A percentile compares a stretch with the other conserved stretches of the same genome.
Conservation (phyloP, 2,329 filamentous ascomycete genomes). For the Exophiala dermatitidis region DNA sequence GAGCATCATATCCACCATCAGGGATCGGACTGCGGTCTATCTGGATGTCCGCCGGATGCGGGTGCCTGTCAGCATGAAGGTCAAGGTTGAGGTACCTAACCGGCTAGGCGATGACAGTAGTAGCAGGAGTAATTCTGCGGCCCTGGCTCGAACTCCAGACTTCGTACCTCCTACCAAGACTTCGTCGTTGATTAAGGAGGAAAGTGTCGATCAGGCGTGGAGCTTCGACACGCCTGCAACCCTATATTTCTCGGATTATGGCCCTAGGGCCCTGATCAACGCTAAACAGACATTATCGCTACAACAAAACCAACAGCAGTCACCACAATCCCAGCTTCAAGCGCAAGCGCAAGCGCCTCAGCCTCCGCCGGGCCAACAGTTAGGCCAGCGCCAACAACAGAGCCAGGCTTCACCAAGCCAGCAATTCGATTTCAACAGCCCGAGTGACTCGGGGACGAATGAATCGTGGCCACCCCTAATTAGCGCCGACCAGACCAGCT, state of each 20-base stretch:
- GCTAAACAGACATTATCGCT: not conserved
- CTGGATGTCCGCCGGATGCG: conserved; percentile 29
- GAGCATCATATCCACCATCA: conserved; percentile 56
- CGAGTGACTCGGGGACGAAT: conserved; percentile 23
- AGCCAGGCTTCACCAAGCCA: conserved; percentile 13
- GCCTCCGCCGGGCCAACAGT: not conserved
- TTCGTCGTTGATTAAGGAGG: not conserved
- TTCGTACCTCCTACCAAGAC: not conserved
- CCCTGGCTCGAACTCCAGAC: not conserved
- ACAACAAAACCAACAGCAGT: conserved; percentile 2
- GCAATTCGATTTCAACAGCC: conserved; percentile 19
- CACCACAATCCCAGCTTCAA: conserved; percentile 1
- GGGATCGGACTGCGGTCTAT: conserved; percentile 37
- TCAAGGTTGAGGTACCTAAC: not conserved
- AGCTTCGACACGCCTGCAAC: conserved; percentile 24
- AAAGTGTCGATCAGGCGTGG: conserved; percentile 12
- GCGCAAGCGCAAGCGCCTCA: conserved; percentile 1
- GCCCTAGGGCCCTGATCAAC: not conserved
- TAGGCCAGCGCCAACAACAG: too few relatives aligned
- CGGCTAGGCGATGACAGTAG: not conserved
- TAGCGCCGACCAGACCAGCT: conserved; percentile 15
- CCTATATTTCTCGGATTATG: conserved; percentile 10
- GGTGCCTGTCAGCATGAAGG: conserved; percentile 27
- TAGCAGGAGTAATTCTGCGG: not conserved
- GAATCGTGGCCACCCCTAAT: conserved; percentile 24